phyloP scores from a whole-genome alignment of 1,139 yeast species.

The Diutina sp. region DNA sequence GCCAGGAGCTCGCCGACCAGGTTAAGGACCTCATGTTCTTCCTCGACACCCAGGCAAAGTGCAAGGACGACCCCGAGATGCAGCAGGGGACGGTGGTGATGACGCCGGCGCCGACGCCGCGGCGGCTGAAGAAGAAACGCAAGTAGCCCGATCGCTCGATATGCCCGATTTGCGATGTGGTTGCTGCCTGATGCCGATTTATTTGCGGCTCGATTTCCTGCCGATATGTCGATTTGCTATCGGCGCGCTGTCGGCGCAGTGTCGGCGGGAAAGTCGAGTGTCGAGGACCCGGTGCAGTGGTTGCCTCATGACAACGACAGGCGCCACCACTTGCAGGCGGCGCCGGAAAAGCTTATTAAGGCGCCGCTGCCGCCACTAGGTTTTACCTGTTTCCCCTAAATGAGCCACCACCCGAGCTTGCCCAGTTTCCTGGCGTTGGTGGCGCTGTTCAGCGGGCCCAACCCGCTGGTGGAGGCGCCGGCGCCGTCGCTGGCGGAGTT shows the following conservation, averaged over 20 bases:
- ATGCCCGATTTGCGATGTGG: too few relatives aligned
- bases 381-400: background rate
- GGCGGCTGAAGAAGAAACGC: constrained; percentile 8
- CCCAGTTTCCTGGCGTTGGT: background rate
- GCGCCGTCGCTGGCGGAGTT: background rate
- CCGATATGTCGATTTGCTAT: background rate
- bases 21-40: constrained; percentile 73
- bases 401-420: background rate
- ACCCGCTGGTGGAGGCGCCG: background rate
- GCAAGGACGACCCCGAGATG: constrained; percentile 57
- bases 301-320: background rate
- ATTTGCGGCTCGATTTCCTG: too few relatives aligned
- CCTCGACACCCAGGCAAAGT: constrained; percentile 60
- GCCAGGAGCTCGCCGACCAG: constrained; percentile 51
- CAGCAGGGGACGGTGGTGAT: constrained; percentile 55
- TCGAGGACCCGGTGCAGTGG: background rate
- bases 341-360: background rate
- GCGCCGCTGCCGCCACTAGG: background rate
- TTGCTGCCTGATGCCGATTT: too few relatives aligned
- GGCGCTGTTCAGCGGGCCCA: background rate
- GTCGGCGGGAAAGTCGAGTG: background rate
- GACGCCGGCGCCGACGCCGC: constrained; percentile 9
- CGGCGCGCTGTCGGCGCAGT: background rate
- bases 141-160: background rate
- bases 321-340: too few relatives aligned